Percentiles rank a stretch among this genome's conserved stretches.
These are phyloP conservation scores for Ustilago trichophora DNA, from an alignment of 1,284 basidiomycete species.

Conservation along the genomic window DNA sequence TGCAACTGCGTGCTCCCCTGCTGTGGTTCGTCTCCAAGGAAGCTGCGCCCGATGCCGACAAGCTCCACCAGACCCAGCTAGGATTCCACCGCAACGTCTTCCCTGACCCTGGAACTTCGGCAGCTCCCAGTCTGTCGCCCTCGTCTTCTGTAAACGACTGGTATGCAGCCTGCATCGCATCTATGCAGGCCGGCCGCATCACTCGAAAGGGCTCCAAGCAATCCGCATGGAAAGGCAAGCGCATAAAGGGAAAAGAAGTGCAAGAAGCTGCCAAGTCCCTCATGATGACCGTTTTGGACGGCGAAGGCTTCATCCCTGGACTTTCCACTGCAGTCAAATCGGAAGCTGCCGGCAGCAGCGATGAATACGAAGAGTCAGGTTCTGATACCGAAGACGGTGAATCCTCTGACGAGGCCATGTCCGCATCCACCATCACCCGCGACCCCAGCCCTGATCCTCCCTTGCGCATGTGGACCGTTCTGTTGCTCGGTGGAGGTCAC, in stretches of 20 bases:
- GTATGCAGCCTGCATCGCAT: conserved; percentile 69
- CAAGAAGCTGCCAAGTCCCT: conserved; percentile 52
- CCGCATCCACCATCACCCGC: conserved; percentile 24
- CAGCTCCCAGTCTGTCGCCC: conserved; percentile 19
- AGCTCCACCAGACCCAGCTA: conserved; percentile 78
- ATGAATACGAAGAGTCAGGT: conserved; percentile 27
- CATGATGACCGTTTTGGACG: conserved; percentile 58
- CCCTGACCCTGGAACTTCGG: conserved; percentile 68
- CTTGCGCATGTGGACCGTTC: conserved; percentile 82
- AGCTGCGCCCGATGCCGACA: conserved; percentile 15
- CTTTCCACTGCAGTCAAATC: conserved; percentile 26
- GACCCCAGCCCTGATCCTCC: conserved; percentile 42
- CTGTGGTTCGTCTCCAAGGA: conserved; percentile 87
- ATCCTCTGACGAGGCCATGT: conserved; percentile 17
- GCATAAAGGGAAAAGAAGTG: conserved; percentile 55
- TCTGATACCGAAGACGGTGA: conserved; percentile 19
- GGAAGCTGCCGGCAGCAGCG: conserved; percentile 19
- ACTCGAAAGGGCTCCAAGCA: conserved; percentile 42
- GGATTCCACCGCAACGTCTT: conserved; percentile 85
- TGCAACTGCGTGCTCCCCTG: conserved; percentile 70
- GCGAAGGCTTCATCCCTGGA: conserved; percentile 45
- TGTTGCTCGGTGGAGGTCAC: conserved; percentile 96
- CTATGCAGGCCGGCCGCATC: conserved; percentile 63
- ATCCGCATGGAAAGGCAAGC: conserved; percentile 54
- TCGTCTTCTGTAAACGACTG: conserved; percentile 16